These are phyloP conservation scores for Teunomyces kruisii DNA, from an alignment of 805 yeast species.

Conservation along the genomic window DNA sequence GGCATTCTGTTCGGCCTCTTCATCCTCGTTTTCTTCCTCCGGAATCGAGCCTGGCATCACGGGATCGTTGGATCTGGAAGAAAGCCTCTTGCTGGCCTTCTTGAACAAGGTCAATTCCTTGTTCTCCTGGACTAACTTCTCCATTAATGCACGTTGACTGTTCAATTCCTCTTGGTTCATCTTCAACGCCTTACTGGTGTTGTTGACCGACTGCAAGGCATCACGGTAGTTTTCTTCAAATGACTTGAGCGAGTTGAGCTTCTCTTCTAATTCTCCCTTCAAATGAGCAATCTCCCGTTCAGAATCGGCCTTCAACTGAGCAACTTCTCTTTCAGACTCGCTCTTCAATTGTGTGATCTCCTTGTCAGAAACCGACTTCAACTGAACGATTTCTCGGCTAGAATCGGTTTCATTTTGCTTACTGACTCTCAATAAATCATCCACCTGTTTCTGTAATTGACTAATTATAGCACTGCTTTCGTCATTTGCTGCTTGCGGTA, in stretches of 20 bases:
- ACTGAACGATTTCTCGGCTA: conserved; percentile 29
- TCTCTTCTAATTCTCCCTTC: conserved; percentile 31
- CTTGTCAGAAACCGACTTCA: conserved; percentile 33
- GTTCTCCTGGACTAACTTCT: conserved; percentile 59
- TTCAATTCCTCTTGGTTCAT: conserved; percentile 70
- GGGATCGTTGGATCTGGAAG: conserved; percentile 30
- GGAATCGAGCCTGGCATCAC: conserved; percentile 13
- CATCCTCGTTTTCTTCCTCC: conserved; percentile 24
- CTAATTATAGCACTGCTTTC: conserved; percentile 27
- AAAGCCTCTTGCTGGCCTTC: conserved; percentile 39
- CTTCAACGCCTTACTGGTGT: conserved; percentile 72
- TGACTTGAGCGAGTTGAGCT: conserved; percentile 27
- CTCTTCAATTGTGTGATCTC: conserved; percentile 15
- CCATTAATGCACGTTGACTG: conserved; percentile 56
- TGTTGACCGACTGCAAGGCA: conserved; percentile 69
- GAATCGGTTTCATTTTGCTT: conserved; percentile 32
- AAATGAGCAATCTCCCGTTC: conserved; percentile 34
- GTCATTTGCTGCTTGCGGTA: conserved; percentile 9
- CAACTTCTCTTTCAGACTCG: not conserved
- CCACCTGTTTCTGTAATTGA: conserved; percentile 55
- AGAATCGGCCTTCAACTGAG: conserved; percentile 14
- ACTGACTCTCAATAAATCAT: conserved; percentile 50
- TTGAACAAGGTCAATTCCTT: conserved; percentile 63
- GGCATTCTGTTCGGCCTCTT: conserved; percentile 11
- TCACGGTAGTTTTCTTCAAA: conserved; percentile 69